Percentiles rank a stretch among this genome's conserved stretches.
Evolutionary conservation across 2,329 filamentous ascomycete species (phyloP).

Genomic region (Onygena corvina): DNA sequence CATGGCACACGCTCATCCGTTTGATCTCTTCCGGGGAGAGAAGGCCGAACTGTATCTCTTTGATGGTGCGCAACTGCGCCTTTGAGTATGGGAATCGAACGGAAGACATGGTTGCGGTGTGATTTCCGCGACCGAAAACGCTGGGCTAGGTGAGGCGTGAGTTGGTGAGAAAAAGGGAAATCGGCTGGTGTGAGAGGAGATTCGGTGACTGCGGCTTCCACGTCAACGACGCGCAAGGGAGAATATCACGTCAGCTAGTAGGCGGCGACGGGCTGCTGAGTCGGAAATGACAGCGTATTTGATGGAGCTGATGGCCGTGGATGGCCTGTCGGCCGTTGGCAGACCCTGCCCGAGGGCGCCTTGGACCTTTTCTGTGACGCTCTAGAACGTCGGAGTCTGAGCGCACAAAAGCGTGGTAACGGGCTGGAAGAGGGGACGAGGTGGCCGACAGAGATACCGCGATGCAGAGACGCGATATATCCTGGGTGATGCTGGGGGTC

Average conservation of each 20-base stretch:
- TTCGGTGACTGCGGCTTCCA: not conserved
- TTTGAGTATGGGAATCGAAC: conserved; percentile 81
- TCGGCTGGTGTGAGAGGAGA: not conserved
- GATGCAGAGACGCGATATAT: conserved; percentile 32
- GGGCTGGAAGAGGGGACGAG: conserved; percentile 20
- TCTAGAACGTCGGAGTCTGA: conserved; percentile 22
- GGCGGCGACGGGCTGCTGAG: not conserved
- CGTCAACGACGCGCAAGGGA: not conserved
- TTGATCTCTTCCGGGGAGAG: conserved; percentile 98
- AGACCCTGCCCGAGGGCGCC: conserved; percentile 40
- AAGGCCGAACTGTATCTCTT: conserved; percentile 98
- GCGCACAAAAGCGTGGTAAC: conserved; percentile 21
- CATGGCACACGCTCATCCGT: conserved; percentile 92
- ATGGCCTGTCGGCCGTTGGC: conserved; percentile 36
- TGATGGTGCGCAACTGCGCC: conserved; percentile 90
- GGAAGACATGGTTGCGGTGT: conserved; percentile 65
- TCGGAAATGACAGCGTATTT: conserved; percentile 16
- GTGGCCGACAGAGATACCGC: conserved; percentile 28
- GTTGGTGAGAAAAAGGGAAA: not conserved
- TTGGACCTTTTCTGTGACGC: conserved; percentile 27
- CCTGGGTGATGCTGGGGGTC: conserved; percentile 22
- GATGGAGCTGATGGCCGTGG: conserved; percentile 26
- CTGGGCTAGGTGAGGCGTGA: too few relatives aligned
- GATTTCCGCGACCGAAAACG: not conserved
- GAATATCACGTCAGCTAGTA: conserved; percentile 1